These are phyloP conservation scores for Penicillium italicum DNA, from an alignment of 2,329 filamentous ascomycete genomes.

Conservation along the genomic window DNA sequence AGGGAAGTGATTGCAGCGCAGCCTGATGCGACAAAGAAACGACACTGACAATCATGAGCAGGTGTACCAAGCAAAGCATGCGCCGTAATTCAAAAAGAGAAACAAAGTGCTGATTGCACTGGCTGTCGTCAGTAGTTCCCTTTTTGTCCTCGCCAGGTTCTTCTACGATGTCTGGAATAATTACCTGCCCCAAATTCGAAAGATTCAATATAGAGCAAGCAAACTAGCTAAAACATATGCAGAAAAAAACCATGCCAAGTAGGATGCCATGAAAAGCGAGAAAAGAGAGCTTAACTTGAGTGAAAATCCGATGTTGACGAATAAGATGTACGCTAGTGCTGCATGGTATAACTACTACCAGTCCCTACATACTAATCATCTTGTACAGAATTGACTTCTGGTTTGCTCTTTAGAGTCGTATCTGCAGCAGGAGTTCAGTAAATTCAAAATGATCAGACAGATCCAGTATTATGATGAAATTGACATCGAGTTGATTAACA, in stretches of 20 bases:
- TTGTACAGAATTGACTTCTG: constrained; percentile 33
- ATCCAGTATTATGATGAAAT: neutral
- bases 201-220: neutral
- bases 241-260: constrained; percentile 50
- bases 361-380: neutral
- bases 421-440: neutral
- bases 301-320: constrained; percentile 31
- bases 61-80: constrained; percentile 1
- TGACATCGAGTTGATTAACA: neutral
- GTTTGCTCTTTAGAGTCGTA: constrained; percentile 18
- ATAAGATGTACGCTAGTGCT: constrained; percentile 23
- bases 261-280: constrained; percentile 33
- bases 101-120: constrained; percentile 2
- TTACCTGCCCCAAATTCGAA: neutral
- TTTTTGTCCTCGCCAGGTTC: neutral
- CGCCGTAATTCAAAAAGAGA: neutral
- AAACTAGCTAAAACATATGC: constrained; percentile 26
- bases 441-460: neutral
- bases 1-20: too few species aligned
- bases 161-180: neutral
- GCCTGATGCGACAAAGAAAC: too few species aligned
- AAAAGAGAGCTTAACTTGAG: constrained; percentile 29
- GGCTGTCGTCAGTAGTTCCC: neutral
- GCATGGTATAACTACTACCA: too few species aligned
- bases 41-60: neutral